Evolutionary conservation across 495 filamentous ascomycete species (phyloP).

Genomic region (Podospora pseudoanserina): DNA sequence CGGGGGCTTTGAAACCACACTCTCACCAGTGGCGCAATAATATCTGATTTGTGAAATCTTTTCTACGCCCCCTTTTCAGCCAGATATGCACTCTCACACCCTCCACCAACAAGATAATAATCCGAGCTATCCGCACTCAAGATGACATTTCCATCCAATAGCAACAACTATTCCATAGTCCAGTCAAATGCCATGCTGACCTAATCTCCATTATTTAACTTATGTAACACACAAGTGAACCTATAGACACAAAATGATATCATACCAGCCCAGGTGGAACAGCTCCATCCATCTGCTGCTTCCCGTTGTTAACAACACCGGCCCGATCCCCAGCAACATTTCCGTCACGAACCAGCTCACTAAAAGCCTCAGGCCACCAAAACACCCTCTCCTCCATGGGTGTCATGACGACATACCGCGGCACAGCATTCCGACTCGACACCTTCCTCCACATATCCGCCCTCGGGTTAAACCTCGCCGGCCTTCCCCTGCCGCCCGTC

Average conservation of each 20-base stretch:
- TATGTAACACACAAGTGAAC: not conserved
- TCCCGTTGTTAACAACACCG: not conserved
- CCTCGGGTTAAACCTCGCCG: constrained; percentile 63
- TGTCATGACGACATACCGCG: constrained; percentile 53
- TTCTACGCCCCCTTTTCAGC: not conserved
- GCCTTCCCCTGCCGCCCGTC: constrained; percentile 61
- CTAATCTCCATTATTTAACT: not conserved
- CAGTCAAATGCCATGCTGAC: not conserved
- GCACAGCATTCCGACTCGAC: constrained; percentile 53
- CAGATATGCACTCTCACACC: not conserved
- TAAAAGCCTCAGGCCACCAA: constrained; percentile 62
- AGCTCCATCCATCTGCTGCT: not conserved
- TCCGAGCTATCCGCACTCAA: not conserved
- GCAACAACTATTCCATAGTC: not conserved
- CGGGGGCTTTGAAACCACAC: not conserved
- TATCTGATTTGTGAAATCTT: not conserved
- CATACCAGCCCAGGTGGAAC: not conserved
- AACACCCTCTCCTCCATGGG: constrained; percentile 63
- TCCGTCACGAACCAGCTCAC: constrained; percentile 32
- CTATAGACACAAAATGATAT: not conserved
- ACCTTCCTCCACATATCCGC: constrained; percentile 69
- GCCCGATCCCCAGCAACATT: not conserved
- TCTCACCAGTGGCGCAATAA: not conserved
- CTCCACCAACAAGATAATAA: not conserved
- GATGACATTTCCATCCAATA: not conserved